phyloP scores from a whole-genome alignment of 305 asterid species.

The Coffea humblotiana region DNA sequence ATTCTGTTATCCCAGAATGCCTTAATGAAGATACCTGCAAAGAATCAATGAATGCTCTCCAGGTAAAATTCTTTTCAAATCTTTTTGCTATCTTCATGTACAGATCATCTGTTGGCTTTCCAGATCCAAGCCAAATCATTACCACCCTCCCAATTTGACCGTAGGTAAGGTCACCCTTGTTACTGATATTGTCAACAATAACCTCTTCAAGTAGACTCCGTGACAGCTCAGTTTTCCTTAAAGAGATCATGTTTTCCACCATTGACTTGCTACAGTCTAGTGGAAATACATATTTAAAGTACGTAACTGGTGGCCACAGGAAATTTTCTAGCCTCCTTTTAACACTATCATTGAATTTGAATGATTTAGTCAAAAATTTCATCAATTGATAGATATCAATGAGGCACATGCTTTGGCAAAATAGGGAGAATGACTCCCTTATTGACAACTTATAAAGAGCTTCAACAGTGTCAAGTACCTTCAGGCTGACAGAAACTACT shows the following conservation, averaged over 20 bases:
- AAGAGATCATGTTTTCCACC: conserved; percentile 34
- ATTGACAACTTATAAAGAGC: conserved; percentile 24
- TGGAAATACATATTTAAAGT: conserved; percentile 41
- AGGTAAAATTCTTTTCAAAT: conserved; percentile 9
- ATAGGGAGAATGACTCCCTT: conserved; percentile 18
- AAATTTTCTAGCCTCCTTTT: background rate
- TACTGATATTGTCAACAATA: conserved; percentile 21
- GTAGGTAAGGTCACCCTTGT: conserved; percentile 21
- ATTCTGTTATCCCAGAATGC: background rate
- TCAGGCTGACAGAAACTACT: conserved; percentile 38
- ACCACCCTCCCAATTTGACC: conserved; percentile 50
- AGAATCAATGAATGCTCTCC: conserved; percentile 40
- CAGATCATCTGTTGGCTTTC: conserved; percentile 29
- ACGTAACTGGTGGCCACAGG: background rate
- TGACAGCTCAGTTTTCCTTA: conserved; percentile 47
- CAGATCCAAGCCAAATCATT: conserved; percentile 47
- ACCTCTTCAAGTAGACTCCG: conserved; percentile 39
- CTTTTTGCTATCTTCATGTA: conserved; percentile 26
- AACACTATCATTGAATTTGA: background rate
- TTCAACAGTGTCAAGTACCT: conserved; percentile 46
- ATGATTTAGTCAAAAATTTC: background rate
- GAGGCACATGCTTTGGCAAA: conserved; percentile 38
- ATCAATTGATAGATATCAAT: conserved; percentile 33
- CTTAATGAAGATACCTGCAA: conserved; percentile 1
- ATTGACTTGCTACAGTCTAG: conserved; percentile 40